Percentiles rank a stretch among this genome's conserved stretches.
These are phyloP conservation scores for Trichoderma gracile DNA, from an alignment of 2,329 filamentous ascomycete species.

Conservation along the genomic window DNA sequence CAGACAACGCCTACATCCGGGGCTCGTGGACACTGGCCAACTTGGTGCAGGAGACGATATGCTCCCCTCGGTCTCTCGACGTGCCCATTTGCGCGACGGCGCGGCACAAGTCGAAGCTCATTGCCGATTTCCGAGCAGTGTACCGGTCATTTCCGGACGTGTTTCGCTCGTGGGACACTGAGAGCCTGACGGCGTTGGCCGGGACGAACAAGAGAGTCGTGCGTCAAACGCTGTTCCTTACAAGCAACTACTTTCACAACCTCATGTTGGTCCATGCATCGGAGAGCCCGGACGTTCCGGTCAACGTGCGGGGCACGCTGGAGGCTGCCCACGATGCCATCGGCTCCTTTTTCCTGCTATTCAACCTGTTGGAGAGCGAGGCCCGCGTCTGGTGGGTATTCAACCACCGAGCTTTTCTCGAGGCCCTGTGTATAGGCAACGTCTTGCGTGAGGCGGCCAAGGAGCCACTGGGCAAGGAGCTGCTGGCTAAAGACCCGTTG, in stretches of 20 bases:
- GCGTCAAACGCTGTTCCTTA: constrained; percentile 74
- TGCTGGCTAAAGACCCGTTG: constrained; percentile 54
- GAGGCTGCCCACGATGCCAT: constrained; percentile 77
- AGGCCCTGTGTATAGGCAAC: constrained; percentile 68
- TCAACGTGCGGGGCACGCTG: constrained; percentile 68
- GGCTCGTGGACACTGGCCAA: constrained; percentile 79
- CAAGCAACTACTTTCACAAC: constrained; percentile 82
- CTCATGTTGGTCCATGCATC: constrained; percentile 76
- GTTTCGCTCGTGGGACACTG: constrained; percentile 68
- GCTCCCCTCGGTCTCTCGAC: constrained; percentile 71
- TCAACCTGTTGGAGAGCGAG: constrained; percentile 67
- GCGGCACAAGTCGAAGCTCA: constrained; percentile 67
- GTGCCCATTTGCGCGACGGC: constrained; percentile 69
- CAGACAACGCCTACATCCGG: constrained; percentile 69
- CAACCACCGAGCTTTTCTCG: constrained; percentile 76
- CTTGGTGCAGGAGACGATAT: constrained; percentile 74
- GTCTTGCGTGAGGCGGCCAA: constrained; percentile 55
- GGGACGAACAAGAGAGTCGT: constrained; percentile 64
- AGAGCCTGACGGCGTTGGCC: constrained; percentile 58
- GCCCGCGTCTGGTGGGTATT: constrained; percentile 84
- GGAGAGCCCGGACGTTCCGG: constrained; percentile 62
- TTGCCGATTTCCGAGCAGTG: constrained; percentile 68
- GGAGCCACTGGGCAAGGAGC: constrained; percentile 49
- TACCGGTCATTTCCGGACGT: constrained; percentile 71
- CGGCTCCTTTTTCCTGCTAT: constrained; percentile 72